Conservation (phyloP, 2,329 filamentous ascomycete species). For the Meredithiella fracta region DNA sequence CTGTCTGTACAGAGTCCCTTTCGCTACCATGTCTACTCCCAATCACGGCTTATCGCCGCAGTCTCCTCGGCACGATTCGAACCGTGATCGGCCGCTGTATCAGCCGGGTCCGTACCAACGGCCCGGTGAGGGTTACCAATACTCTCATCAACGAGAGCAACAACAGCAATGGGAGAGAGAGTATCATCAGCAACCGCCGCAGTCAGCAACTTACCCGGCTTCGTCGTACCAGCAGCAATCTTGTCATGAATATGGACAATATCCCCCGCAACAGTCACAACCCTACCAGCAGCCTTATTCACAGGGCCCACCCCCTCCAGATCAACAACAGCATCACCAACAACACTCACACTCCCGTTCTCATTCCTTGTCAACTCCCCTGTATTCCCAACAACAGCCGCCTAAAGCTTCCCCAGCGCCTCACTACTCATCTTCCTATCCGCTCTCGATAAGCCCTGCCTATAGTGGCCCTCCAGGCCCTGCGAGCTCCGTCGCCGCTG, state of each 20-base stretch:
- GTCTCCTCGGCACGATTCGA: neutral
- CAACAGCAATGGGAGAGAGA: neutral
- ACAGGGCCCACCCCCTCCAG: no score
- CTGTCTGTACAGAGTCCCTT: neutral
- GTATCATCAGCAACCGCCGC: neutral
- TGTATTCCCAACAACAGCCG: constrained; percentile 9
- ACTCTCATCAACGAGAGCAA: neutral
- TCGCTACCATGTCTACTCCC: neutral
- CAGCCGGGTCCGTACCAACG: neutral
- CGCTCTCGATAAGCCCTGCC: neutral
- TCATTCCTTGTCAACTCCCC: constrained; percentile 10
- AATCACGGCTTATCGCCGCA: neutral
- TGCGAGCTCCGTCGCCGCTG: neutral
- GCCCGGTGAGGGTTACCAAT: neutral
- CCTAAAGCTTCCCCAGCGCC: neutral
- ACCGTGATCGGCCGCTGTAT: neutral
- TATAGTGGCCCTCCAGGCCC: neutral
- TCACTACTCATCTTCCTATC: neutral
- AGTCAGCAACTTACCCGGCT: neutral
- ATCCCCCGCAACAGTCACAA: neutral
- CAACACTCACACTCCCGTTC: constrained; percentile 15
- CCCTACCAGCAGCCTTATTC: constrained; percentile 2
- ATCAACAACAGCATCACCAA: constrained; percentile 12
- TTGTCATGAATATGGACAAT: neutral
- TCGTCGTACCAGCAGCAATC: neutral